These are phyloP conservation scores for Termitomyces sp. DNA, from an alignment of 768 basidiomycete species.

Conservation along the genomic window DNA sequence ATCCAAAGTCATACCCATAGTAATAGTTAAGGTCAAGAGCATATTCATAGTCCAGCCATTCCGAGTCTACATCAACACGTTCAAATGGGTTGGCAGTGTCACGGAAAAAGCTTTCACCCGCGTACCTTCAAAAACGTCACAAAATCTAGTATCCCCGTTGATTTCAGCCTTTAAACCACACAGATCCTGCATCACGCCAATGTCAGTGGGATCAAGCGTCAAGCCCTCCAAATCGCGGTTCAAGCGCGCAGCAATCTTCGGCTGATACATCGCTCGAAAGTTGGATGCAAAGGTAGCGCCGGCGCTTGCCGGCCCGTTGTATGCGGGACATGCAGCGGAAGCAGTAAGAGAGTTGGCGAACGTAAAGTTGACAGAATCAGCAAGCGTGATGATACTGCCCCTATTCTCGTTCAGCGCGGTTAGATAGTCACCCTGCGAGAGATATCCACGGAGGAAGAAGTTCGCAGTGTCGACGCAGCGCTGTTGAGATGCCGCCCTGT, in stretches of 20 bases:
- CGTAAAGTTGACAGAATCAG: constrained; percentile 36
- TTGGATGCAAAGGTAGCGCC: constrained; percentile 19
- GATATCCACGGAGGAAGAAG: constrained; percentile 35
- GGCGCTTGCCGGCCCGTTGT: constrained; percentile 24
- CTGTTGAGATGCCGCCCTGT: constrained; percentile 37
- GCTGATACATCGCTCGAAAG: constrained; percentile 29
- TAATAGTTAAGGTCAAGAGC: constrained; percentile 42
- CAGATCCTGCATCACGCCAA: constrained; percentile 39
- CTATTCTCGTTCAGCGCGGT: constrained; percentile 24
- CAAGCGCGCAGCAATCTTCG: constrained; percentile 26
- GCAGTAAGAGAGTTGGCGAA: constrained; percentile 40
- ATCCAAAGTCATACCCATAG: constrained; percentile 27
- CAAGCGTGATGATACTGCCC: constrained; percentile 28
- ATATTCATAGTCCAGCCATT: constrained; percentile 42
- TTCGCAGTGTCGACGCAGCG: constrained; percentile 36
- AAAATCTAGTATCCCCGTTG: constrained; percentile 33
- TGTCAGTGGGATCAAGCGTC: constrained; percentile 25
- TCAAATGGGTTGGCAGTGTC: neutral
- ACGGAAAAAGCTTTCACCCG: neutral
- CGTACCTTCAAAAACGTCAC: constrained; percentile 33
- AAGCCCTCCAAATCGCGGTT: constrained; percentile 33
- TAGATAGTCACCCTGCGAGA: constrained; percentile 37
- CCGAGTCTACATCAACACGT: constrained; percentile 19
- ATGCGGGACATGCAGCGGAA: constrained; percentile 32
- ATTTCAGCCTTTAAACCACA: constrained; percentile 36